Percentiles rank a stretch among this genome's conserved stretches.
Conservation (phyloP, 495 filamentous ascomycete genomes). For the Podospora conica region DNA sequence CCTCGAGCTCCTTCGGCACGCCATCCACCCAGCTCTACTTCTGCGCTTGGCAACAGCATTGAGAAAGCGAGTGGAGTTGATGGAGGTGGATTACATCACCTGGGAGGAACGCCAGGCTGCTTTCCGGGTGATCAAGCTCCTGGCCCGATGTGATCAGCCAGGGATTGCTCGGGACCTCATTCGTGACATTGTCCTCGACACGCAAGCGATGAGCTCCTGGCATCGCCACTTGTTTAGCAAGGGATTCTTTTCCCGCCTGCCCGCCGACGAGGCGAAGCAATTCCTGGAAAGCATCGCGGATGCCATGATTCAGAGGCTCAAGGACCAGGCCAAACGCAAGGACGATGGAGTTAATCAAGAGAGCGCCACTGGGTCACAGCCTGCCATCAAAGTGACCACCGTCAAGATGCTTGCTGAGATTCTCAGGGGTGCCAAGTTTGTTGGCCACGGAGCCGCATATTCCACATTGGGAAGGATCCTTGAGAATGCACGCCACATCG, state of each 20-base stretch:
- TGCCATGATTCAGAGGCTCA: conserved; percentile 28
- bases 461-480: conserved; percentile 26
- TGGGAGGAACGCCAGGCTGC: neutral
- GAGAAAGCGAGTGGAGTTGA: conserved; percentile 6
- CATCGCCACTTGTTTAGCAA: conserved; percentile 27
- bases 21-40: neutral
- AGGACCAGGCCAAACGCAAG: conserved; percentile 16
- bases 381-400: conserved; percentile 32
- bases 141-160: conserved; percentile 16
- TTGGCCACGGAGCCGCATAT: conserved; percentile 22
- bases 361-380: conserved; percentile 1
- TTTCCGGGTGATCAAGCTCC: conserved; percentile 7
- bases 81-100: too few relatives aligned
- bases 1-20: neutral
- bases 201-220: conserved; percentile 34
- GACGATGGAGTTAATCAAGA: neutral
- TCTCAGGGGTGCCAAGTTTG: conserved; percentile 27
- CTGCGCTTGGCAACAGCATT: neutral
- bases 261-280: conserved; percentile 18
- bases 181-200: conserved; percentile 28
- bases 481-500: conserved; percentile 26
- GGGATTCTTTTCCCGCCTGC: conserved; percentile 23
- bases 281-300: conserved; percentile 28
- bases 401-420: conserved; percentile 37
- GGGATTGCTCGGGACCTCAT: conserved; percentile 19